A percentile compares a stretch with the other conserved stretches of the same genome.
phyloP scores from a whole-genome alignment of 1,284 basidiomycete genomes.

The Irpex sp. region DNA sequence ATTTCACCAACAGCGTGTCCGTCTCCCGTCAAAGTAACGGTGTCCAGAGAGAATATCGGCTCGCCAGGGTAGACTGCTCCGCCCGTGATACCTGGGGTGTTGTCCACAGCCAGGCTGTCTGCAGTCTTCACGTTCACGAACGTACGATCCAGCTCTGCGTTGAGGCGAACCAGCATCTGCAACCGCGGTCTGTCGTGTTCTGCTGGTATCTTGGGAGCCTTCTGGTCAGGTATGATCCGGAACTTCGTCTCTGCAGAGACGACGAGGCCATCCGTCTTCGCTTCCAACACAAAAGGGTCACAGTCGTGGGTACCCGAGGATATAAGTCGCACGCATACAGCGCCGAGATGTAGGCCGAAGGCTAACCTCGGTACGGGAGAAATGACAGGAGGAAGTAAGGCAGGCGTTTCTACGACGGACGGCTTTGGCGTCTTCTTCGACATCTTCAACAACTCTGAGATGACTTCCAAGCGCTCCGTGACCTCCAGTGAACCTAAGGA shows the following conservation, averaged over 20 bases:
- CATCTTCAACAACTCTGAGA: conserved; percentile 38
- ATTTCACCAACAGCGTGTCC: conserved; percentile 46
- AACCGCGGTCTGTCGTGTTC: conserved; percentile 22
- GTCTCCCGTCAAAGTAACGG: conserved; percentile 42
- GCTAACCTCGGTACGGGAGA: conserved; percentile 50
- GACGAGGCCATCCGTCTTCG: conserved; percentile 22
- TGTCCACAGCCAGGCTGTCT: background rate
- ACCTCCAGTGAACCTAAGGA: conserved; percentile 45
- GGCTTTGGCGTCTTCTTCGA: conserved; percentile 20
- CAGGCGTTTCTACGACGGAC: conserved; percentile 14
- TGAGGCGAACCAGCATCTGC: conserved; percentile 21
- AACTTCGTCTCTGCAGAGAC: conserved; percentile 21
- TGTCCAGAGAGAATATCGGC: conserved; percentile 54
- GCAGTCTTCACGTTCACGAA: conserved; percentile 19
- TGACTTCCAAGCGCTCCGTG: conserved; percentile 47
- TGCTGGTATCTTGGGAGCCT: conserved; percentile 10
- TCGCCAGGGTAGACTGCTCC: conserved; percentile 22
- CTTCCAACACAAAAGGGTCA: conserved; percentile 47
- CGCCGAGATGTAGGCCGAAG: conserved; percentile 45
- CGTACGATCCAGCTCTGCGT: conserved; percentile 19
- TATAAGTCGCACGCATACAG: conserved; percentile 44
- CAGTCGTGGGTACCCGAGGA: conserved; percentile 35
- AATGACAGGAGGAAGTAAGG: conserved; percentile 29
- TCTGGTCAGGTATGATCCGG: conserved; percentile 18
- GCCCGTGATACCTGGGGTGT: conserved; percentile 11